Percentiles rank a stretch among this genome's conserved stretches.
Evolutionary conservation across 495 filamentous ascomycete species (phyloP).

Genomic region (Tuber brumale): DNA sequence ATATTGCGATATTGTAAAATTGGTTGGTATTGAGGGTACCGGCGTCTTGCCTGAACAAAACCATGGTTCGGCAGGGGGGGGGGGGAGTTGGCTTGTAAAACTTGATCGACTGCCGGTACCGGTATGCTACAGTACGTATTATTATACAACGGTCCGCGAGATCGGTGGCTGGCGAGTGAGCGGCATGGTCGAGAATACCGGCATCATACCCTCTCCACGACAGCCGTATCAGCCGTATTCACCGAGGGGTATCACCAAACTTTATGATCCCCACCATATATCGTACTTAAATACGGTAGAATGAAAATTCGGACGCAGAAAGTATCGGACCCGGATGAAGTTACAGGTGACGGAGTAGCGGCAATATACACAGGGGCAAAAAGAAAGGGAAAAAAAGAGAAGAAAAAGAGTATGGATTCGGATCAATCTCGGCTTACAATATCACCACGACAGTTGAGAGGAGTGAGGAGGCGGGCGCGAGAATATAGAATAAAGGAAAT

Average conservation of each 20-base stretch:
- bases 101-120: not conserved
- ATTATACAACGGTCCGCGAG: too few relatives aligned
- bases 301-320: not conserved
- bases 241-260: not conserved
- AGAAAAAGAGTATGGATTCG: conserved; percentile 8
- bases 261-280: not conserved
- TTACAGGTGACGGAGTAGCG: not conserved
- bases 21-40: not conserved
- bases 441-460: not conserved
- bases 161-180: not conserved
- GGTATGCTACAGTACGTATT: too few relatives aligned
- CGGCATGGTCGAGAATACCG: too few relatives aligned
- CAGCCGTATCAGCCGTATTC: not conserved
- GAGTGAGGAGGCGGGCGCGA: not conserved
- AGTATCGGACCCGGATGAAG: not conserved
- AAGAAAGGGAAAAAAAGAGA: not conserved
- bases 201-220: not conserved
- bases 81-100: not conserved
- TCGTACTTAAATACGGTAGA: not conserved
- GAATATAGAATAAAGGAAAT: not conserved
- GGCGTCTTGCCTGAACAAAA: not conserved
- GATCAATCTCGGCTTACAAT: not conserved
- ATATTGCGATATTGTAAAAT: not conserved
- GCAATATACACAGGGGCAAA: not conserved
- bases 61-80: not conserved